phyloP scores from a whole-genome alignment of 2,329 filamentous ascomycete genomes.

The Penicillium psychrosexuale region DNA sequence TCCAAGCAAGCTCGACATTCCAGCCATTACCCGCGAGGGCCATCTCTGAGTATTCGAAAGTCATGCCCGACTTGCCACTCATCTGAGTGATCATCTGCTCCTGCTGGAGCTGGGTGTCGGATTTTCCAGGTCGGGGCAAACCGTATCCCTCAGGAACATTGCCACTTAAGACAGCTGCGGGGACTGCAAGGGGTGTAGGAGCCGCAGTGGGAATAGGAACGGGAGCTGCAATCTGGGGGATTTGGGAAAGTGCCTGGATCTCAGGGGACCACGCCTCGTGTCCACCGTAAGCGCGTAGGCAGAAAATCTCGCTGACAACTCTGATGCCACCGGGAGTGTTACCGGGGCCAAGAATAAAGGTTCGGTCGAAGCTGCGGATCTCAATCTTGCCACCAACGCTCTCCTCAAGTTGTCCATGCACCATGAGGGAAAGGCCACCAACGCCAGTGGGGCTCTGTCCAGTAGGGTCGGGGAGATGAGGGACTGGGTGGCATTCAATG shows the following conservation, averaged over 20 bases:
- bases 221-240: conserved; percentile 14
- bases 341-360: conserved; percentile 74
- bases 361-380: conserved; percentile 74
- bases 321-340: conserved; percentile 63
- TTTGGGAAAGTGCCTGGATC: conserved; percentile 32
- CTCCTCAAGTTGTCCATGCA: conserved; percentile 85
- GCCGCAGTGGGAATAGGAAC: conserved; percentile 8
- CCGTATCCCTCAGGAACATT: conserved; percentile 40
- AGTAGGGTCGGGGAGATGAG: conserved; percentile 67
- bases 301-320: conserved; percentile 76
- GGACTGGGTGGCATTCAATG: conserved; percentile 74
- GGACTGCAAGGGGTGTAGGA: conserved; percentile 15
- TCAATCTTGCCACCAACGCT: conserved; percentile 59
- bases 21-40: conserved; percentile 77
- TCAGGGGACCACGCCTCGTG: conserved; percentile 51
- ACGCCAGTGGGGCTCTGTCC: conserved; percentile 64
- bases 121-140: conserved; percentile 42
- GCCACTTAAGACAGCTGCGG: conserved; percentile 21
- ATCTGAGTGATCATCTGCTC: conserved; percentile 69
- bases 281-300: conserved; percentile 65
- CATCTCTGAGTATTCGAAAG: conserved; percentile 70
- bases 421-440: conserved; percentile 70
- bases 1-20: conserved; percentile 72
- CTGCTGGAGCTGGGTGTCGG: conserved; percentile 56
- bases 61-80: conserved; percentile 76